A percentile compares a stretch with the other conserved stretches of the same genome.
These are phyloP conservation scores for Amylocystis lapponica DNA, from an alignment of 768 basidiomycete species.

Conservation along the genomic window DNA sequence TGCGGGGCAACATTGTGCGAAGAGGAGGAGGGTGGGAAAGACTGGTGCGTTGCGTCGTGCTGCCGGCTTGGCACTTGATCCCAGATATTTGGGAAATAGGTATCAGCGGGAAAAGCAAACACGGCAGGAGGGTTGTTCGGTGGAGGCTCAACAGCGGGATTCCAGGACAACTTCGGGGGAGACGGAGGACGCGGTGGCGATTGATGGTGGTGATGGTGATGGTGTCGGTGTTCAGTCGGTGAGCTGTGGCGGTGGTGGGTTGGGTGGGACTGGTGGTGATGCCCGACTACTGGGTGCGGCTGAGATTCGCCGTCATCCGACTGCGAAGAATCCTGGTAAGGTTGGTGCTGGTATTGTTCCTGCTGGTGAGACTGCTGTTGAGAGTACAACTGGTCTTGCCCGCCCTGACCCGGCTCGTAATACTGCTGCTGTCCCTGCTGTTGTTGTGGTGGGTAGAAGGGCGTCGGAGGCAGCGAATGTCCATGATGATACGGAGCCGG, in stretches of 20 bases:
- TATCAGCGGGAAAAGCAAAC: conserved; percentile 63
- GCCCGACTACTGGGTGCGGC: conserved; percentile 8
- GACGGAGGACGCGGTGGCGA: conserved; percentile 44
- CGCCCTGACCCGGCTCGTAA: background rate
- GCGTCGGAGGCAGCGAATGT: conserved; percentile 21
- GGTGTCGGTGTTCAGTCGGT: conserved; percentile 12
- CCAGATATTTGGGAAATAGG: conserved; percentile 85
- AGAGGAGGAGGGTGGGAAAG: background rate
- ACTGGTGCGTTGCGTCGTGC: conserved; percentile 31
- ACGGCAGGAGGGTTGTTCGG: conserved; percentile 52
- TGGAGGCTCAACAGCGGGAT: conserved; percentile 75
- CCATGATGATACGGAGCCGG: conserved; percentile 48
- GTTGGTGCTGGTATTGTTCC: conserved; percentile 1
- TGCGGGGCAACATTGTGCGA: conserved; percentile 27
- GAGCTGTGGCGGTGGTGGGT: conserved; percentile 20
- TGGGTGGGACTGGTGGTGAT: conserved; percentile 14
- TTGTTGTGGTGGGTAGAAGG: conserved; percentile 5
- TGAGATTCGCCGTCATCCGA: background rate
- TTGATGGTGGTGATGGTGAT: conserved; percentile 17
- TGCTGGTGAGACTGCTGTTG: conserved; percentile 4
- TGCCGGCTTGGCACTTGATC: conserved; percentile 50
- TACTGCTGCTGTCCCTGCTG: background rate
- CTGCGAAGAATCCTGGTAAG: conserved; percentile 3
- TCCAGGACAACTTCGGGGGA: conserved; percentile 70
- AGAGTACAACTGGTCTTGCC: conserved; percentile 4